Evolutionary conservation across 1,139 yeast genomes (phyloP).

Genomic region (Geotrichum cucujoidarum): DNA sequence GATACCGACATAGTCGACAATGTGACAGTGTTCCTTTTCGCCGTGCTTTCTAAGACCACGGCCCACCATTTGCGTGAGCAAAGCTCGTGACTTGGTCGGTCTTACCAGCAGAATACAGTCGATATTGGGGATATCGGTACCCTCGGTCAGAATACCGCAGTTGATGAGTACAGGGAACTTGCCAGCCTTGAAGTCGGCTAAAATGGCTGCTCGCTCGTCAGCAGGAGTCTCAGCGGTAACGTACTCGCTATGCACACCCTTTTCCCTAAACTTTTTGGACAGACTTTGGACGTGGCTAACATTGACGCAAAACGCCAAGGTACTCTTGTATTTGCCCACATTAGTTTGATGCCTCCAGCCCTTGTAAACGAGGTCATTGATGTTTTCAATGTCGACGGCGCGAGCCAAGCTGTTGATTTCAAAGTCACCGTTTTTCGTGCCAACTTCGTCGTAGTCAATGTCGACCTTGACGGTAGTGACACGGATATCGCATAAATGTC

Average conservation of each 20-base stretch:
- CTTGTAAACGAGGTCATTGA: conserved; percentile 52
- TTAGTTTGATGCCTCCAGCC: conserved; percentile 49
- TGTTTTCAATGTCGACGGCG: conserved; percentile 50
- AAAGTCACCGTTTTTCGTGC: conserved; percentile 48
- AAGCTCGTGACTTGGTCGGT: conserved; percentile 71
- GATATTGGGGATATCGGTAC: conserved; percentile 89
- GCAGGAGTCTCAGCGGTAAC: conserved; percentile 65
- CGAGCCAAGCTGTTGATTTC: conserved; percentile 47
- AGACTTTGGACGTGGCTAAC: conserved; percentile 59
- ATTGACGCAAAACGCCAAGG: conserved; percentile 75
- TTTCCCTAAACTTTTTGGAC: conserved; percentile 48
- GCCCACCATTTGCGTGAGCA: conserved; percentile 86
- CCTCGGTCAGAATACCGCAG: conserved; percentile 90
- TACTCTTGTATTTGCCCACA: conserved; percentile 45
- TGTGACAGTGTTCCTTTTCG: conserved; percentile 62
- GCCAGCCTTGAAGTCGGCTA: conserved; percentile 59
- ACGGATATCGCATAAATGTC: conserved; percentile 65
- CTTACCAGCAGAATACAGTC: conserved; percentile 76
- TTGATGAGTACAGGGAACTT: conserved; percentile 70
- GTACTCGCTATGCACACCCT: conserved; percentile 67
- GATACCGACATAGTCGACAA: conserved; percentile 67
- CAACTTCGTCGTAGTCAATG: conserved; percentile 37
- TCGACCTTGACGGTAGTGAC: conserved; percentile 53
- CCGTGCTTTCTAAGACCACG: conserved; percentile 69
- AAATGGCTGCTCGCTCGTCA: conserved; percentile 47